Conservation (phyloP, 2,329 filamentous ascomycete species). For the Karstenula rhodostoma region DNA sequence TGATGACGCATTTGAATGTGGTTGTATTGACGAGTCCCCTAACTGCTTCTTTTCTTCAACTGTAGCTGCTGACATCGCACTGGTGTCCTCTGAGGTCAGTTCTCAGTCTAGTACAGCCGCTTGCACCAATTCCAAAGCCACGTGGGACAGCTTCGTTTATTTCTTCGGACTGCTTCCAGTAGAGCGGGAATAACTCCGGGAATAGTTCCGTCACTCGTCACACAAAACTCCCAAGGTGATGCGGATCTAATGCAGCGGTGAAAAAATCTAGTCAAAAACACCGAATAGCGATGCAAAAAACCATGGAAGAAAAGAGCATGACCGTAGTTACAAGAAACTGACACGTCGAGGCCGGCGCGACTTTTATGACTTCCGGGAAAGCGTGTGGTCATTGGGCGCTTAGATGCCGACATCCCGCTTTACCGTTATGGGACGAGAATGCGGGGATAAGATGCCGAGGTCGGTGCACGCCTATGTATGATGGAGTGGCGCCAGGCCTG, state of each 20-base stretch:
- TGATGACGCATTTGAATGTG: conserved; percentile 1
- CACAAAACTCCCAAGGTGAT: background rate
- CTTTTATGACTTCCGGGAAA: conserved; percentile 10
- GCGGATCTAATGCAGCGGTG: background rate
- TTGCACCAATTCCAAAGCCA: too few species aligned
- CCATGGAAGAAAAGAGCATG: background rate
- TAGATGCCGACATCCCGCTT: conserved; percentile 8
- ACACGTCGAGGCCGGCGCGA: background rate
- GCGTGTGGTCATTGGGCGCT: background rate
- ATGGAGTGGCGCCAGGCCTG: background rate
- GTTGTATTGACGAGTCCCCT: background rate
- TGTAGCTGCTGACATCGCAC: background rate
- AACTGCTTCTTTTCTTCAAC: background rate
- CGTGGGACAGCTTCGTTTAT: too few species aligned
- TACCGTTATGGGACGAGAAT: background rate
- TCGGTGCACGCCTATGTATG: background rate
- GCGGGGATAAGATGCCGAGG: conserved; percentile 12
- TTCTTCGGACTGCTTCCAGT: background rate
- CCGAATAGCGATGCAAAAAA: background rate
- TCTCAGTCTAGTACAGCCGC: too few species aligned
- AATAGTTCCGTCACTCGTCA: background rate
- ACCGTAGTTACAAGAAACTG: background rate
- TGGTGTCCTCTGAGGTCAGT: background rate
- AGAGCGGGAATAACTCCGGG: background rate
- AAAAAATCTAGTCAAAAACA: background rate